phyloP scores from a whole-genome alignment of 1,284 basidiomycete species.

The Lignosus rhinocerotis region DNA sequence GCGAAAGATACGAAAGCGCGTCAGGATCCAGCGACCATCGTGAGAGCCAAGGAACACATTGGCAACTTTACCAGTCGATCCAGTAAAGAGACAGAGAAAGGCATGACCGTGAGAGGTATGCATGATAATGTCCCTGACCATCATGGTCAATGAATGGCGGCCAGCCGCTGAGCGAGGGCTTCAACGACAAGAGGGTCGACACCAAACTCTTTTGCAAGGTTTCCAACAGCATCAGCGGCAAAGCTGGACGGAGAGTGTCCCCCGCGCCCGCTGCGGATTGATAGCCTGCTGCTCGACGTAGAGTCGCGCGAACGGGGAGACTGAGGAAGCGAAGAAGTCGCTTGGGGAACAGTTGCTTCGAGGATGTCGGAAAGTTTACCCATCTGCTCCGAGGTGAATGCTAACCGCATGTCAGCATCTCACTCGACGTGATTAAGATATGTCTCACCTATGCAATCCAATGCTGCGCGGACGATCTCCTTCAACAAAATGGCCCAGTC shows the following conservation, averaged over 20 bases:
- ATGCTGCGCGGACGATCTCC: constrained; percentile 53
- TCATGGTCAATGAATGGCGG: constrained; percentile 30
- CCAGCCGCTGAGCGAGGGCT: constrained; percentile 63
- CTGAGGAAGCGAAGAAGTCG: constrained; percentile 29
- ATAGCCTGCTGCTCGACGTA: constrained; percentile 19
- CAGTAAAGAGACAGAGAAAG: constrained; percentile 11
- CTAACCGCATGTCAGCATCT: constrained; percentile 26
- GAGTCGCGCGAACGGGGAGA: constrained; percentile 18
- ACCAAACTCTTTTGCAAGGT: constrained; percentile 71
- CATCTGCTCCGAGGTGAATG: constrained; percentile 62
- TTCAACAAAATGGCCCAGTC: constrained; percentile 43
- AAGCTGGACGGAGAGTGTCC: constrained; percentile 12
- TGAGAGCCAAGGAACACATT: constrained; percentile 10
- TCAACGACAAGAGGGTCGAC: constrained; percentile 68
- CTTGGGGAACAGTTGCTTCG: constrained; percentile 33
- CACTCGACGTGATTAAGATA: not conserved
- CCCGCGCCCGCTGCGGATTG: constrained; percentile 13
- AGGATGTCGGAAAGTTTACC: constrained; percentile 40
- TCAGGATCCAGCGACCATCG: constrained; percentile 16
- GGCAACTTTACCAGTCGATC: constrained; percentile 10
- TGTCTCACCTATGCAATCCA: constrained; percentile 55
- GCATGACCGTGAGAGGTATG: not conserved
- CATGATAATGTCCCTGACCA: not conserved
- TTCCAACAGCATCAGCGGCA: constrained; percentile 36
- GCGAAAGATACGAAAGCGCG: constrained; percentile 5